A percentile compares a stretch with the other conserved stretches of the same genome.
Evolutionary conservation across 371 early-diverging fungal species (phyloP).

Genomic region (Basidiobolus meristosporus): DNA sequence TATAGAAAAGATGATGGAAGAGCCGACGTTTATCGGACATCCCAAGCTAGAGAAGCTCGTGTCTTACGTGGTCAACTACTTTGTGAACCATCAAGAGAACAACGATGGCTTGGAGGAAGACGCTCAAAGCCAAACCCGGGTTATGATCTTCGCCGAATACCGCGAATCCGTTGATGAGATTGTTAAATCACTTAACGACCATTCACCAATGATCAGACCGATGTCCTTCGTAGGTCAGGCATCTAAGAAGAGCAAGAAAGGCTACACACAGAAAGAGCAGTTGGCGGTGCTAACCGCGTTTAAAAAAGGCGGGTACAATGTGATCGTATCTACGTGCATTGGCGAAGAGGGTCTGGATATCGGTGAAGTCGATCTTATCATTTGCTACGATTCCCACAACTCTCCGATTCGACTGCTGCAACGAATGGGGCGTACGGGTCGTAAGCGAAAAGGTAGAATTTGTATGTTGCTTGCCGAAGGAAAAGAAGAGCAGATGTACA

Average conservation of each 20-base stretch:
- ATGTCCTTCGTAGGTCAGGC: constrained; percentile 76
- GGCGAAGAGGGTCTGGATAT: constrained; percentile 96
- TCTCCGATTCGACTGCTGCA: constrained; percentile 78
- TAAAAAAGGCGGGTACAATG: constrained; percentile 51
- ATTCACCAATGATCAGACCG: constrained; percentile 45
- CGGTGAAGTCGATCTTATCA: constrained; percentile 87
- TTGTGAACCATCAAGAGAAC: constrained; percentile 18
- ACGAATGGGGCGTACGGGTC: constrained; percentile 87
- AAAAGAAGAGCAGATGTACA: constrained; percentile 51
- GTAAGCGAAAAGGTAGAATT: constrained; percentile 71
- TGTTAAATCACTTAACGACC: constrained; percentile 25
- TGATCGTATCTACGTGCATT: constrained; percentile 78
- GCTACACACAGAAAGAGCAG: constrained; percentile 71
- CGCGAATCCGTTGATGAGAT: constrained; percentile 83
- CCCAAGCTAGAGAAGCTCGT: constrained; percentile 64
- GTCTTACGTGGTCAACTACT: constrained; percentile 41
- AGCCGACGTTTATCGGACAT: constrained; percentile 43
- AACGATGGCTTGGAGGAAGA: constrained; percentile 2
- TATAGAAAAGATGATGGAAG: constrained; percentile 9
- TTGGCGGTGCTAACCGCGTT: constrained; percentile 33
- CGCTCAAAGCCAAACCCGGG: constrained; percentile 37
- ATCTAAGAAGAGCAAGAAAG: constrained; percentile 31
- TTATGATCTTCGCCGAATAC: constrained; percentile 78
- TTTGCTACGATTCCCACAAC: constrained; percentile 75
- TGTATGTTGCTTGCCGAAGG: constrained; percentile 65